Percentiles rank a stretch among this genome's conserved stretches.
Conservation (phyloP, 306 rosid genomes). For the Dryas alaskensis region DNA sequence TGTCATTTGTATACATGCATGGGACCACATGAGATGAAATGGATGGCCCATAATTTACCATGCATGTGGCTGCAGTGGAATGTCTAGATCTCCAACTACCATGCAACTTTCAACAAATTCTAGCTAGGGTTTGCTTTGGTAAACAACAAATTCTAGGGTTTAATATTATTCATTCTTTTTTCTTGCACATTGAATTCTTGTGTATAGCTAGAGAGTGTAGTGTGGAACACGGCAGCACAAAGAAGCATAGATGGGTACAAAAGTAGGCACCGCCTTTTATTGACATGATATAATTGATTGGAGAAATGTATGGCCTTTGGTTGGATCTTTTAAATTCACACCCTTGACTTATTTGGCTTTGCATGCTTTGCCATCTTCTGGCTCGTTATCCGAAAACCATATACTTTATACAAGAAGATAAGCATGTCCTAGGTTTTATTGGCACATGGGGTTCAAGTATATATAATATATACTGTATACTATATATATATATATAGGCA, state of each 20-base stretch:
- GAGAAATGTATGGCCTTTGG: constrained; percentile 31
- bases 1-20: too few relatives aligned
- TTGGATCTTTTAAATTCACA: constrained; percentile 29
- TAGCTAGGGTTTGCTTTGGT: neutral
- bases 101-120: constrained; percentile 3
- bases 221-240: constrained; percentile 60
- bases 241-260: constrained; percentile 51
- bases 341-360: constrained; percentile 19
- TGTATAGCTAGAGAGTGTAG: constrained; percentile 34
- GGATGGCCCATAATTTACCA: neutral
- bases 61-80: neutral
- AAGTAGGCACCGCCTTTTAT: constrained; percentile 89
- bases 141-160: constrained; percentile 5
- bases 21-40: too few relatives aligned
- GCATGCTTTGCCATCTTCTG: constrained; percentile 13
- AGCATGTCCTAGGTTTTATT: constrained; percentile 13
- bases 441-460: constrained; percentile 1
- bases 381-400: neutral
- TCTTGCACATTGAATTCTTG: constrained; percentile 41
- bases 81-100: neutral
- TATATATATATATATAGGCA: too few relatives aligned
- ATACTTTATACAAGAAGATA: neutral
- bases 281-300: constrained; percentile 43
- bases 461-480: too few relatives aligned
- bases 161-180: constrained; percentile 8